Evolutionary conservation across 345 rosid genomes (phyloP).

Genomic region (Murraya koenigii): DNA sequence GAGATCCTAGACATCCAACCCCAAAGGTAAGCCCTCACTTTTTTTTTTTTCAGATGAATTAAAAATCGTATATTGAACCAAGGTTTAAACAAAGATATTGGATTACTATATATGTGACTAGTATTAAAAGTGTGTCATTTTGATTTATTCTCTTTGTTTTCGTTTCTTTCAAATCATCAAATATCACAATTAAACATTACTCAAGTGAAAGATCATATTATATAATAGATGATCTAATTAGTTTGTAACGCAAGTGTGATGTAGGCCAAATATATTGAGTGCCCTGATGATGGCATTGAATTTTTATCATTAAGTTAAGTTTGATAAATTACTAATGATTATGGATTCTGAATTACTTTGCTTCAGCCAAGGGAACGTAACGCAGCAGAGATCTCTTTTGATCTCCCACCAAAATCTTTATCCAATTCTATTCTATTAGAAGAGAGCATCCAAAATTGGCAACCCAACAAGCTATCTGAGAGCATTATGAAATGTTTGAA

Average conservation of each 20-base stretch:
- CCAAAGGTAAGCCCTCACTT: constrained; percentile 47
- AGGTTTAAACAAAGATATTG: background rate
- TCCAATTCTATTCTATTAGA: constrained; percentile 49
- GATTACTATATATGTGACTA: background rate
- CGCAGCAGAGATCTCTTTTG: constrained; percentile 34
- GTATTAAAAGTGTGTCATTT: background rate
- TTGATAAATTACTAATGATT: background rate
- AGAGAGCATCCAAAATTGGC: constrained; percentile 63
- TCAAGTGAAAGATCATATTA: background rate
- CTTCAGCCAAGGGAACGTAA: constrained; percentile 58
- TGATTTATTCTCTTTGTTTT: background rate
- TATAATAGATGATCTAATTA: background rate
- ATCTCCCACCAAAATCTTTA: constrained; percentile 52
- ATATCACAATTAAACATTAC: background rate
- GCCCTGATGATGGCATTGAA: background rate
- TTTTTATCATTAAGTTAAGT: too few species aligned
- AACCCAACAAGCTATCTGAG: constrained; percentile 87
- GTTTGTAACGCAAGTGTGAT: background rate
- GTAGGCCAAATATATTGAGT: background rate
- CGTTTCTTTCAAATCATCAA: background rate
- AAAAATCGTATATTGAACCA: too few species aligned
- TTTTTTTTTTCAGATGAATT: background rate
- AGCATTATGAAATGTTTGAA: constrained; percentile 79
- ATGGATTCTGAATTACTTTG: background rate
- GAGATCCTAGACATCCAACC: constrained; percentile 64